Evolutionary conservation across 1,284 basidiomycete genomes (phyloP).

Genomic region (Marasmius oreades): DNA sequence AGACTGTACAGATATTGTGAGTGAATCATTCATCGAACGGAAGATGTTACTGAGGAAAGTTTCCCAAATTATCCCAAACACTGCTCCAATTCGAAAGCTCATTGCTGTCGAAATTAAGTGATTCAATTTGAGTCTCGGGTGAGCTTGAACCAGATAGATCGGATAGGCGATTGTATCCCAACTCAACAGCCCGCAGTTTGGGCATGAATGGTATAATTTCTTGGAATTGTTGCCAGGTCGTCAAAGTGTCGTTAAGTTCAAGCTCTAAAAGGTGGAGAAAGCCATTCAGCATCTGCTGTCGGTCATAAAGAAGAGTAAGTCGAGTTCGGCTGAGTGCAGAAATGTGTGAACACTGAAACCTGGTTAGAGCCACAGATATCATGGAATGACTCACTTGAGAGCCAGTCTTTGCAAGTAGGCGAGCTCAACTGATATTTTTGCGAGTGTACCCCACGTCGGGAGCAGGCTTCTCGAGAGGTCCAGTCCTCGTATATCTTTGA

Average conservation of each 20-base stretch:
- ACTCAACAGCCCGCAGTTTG: constrained; percentile 59
- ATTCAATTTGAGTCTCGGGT: constrained; percentile 36
- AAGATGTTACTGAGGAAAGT: constrained; percentile 47
- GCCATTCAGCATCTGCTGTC: constrained; percentile 31
- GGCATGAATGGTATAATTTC: constrained; percentile 55
- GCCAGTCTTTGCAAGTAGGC: constrained; percentile 62
- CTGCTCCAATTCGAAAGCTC: constrained; percentile 57
- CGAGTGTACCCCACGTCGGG: constrained; percentile 68
- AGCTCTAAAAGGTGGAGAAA: constrained; percentile 64
- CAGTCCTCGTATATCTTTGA: constrained; percentile 70
- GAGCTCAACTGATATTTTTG: constrained; percentile 63
- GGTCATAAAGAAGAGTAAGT: constrained; percentile 33
- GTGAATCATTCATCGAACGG: constrained; percentile 9
- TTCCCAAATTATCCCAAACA: constrained; percentile 42
- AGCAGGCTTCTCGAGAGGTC: constrained; percentile 84
- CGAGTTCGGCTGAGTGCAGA: constrained; percentile 54
- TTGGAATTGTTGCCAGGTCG: constrained; percentile 69
- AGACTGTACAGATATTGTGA: constrained; percentile 37
- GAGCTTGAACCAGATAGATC: constrained; percentile 26
- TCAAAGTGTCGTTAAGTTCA: constrained; percentile 71
- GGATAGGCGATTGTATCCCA: constrained; percentile 72
- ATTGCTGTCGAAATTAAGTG: constrained; percentile 80
- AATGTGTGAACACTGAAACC: constrained; percentile 14
- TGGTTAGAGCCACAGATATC: constrained; percentile 16
- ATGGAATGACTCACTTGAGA: constrained; percentile 62